Evolutionary conservation across 768 basidiomycete genomes (phyloP).

Genomic region (Serendipita sp.): DNA sequence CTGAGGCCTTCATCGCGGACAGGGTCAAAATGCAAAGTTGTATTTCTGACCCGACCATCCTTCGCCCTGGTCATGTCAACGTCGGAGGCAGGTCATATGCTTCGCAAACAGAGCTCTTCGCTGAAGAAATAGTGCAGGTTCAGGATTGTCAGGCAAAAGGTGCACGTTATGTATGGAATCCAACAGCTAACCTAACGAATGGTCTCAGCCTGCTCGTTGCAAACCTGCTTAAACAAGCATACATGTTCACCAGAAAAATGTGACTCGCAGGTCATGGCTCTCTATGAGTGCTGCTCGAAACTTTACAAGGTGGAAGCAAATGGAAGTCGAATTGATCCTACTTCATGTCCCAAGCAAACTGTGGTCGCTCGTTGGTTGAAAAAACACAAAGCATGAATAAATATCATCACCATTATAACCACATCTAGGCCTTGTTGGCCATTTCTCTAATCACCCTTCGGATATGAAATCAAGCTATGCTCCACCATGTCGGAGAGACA

Average conservation of each 20-base stretch:
- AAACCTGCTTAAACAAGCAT: constrained; percentile 44
- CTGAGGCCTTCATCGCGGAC: background rate
- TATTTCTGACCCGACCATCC: no score
- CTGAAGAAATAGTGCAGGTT: background rate
- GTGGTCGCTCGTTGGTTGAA: constrained; percentile 46
- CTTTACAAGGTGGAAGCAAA: constrained; percentile 39
- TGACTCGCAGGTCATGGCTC: constrained; percentile 29
- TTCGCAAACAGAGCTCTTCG: background rate
- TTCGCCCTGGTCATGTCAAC: background rate
- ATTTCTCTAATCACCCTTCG: no score
- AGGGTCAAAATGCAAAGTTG: background rate
- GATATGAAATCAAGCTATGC: background rate
- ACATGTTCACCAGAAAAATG: constrained; percentile 52
- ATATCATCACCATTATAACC: no score
- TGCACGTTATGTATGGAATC: background rate
- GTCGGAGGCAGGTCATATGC: background rate
- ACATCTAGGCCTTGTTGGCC: no score
- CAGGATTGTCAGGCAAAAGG: constrained; percentile 6
- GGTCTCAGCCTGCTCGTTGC: constrained; percentile 42
- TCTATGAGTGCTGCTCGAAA: constrained; percentile 45
- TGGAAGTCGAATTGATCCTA: constrained; percentile 13
- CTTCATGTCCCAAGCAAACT: constrained; percentile 41
- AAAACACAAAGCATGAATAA: constrained; percentile 23
- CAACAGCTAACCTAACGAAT: background rate
- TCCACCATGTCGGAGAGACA: background rate